These are phyloP conservation scores for Rubia yunnanensis DNA, from an alignment of 257 asterid genomes.

Conservation along the genomic window DNA sequence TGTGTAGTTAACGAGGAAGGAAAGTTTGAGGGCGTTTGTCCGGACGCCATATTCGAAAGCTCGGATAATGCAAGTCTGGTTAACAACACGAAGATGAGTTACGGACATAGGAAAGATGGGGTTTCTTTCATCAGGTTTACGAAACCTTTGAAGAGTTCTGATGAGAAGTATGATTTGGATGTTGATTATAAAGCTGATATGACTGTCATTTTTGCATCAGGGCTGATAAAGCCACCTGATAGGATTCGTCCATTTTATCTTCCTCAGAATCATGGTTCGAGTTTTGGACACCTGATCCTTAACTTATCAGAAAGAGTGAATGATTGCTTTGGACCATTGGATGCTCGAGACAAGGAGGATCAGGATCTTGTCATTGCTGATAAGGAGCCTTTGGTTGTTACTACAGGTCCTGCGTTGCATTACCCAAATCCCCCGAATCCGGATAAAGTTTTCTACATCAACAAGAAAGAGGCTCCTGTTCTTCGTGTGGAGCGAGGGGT, in stretches of 20 bases:
- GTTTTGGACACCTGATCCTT: constrained; percentile 64
- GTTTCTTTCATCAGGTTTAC: constrained; percentile 78
- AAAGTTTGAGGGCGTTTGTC: constrained; percentile 74
- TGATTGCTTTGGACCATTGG: constrained; percentile 89
- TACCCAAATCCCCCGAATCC: constrained; percentile 98
- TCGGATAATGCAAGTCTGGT: constrained; percentile 35
- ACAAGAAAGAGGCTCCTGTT: constrained; percentile 92
- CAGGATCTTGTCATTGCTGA: constrained; percentile 91
- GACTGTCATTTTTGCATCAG: constrained; percentile 91
- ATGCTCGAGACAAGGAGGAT: constrained; percentile 88
- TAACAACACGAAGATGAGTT: constrained; percentile 55
- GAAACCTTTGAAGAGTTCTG: constrained; percentile 51
- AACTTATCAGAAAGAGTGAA: constrained; percentile 57
- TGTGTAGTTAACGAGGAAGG: constrained; percentile 62
- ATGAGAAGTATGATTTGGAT: constrained; percentile 45
- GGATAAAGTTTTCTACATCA: constrained; percentile 68
- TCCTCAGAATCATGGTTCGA: constrained; percentile 89
- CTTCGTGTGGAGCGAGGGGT: constrained; percentile 96
- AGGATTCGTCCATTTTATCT: constrained; percentile 77
- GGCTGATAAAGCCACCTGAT: constrained; percentile 85
- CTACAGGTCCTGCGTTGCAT: constrained; percentile 71
- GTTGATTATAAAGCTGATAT: constrained; percentile 47
- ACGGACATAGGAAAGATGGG: constrained; percentile 91
- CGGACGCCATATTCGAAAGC: constrained; percentile 49
- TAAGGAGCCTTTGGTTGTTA: constrained; percentile 70